Conservation (phyloP, 805 yeast species). For the Maudiozyma barnettii region DNA sequence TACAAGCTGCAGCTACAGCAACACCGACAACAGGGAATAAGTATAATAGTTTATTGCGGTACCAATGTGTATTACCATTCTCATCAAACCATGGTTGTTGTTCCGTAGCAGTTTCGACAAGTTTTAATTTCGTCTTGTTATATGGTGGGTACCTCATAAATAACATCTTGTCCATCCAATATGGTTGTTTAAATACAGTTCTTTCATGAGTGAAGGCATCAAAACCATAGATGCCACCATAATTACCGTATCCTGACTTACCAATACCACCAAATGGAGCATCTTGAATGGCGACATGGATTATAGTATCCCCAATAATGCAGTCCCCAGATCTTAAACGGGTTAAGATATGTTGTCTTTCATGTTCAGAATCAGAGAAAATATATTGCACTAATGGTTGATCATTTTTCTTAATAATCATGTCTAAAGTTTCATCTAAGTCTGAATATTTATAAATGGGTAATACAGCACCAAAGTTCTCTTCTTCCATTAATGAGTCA, state of each 20-base stretch:
- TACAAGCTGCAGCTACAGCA: background rate
- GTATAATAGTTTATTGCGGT: background rate
- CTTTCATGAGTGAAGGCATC: constrained; percentile 72
- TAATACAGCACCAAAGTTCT: constrained; percentile 77
- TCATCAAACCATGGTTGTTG: constrained; percentile 31
- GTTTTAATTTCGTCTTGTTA: constrained; percentile 25
- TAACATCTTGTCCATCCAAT: constrained; percentile 51
- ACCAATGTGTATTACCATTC: constrained; percentile 24
- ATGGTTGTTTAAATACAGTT: constrained; percentile 53
- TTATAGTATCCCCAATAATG: constrained; percentile 56
- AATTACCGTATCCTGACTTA: constrained; percentile 68
- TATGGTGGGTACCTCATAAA: constrained; percentile 63
- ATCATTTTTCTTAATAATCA: constrained; percentile 44
- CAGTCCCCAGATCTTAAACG: constrained; percentile 65
- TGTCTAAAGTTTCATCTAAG: constrained; percentile 36
- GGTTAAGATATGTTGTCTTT: constrained; percentile 40
- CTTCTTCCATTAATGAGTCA: constrained; percentile 66
- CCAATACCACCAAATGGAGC: constrained; percentile 94
- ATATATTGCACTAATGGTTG: constrained; percentile 77
- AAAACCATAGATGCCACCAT: constrained; percentile 66
- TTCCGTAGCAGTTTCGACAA: constrained; percentile 24
- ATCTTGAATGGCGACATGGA: constrained; percentile 57
- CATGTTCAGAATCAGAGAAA: constrained; percentile 41
- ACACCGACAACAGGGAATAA: background rate
- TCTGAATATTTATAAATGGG: constrained; percentile 54